Base-by-base conservation (phyloP, 1,139 yeast genomes). In the Hansenula lynferdii region DNA sequence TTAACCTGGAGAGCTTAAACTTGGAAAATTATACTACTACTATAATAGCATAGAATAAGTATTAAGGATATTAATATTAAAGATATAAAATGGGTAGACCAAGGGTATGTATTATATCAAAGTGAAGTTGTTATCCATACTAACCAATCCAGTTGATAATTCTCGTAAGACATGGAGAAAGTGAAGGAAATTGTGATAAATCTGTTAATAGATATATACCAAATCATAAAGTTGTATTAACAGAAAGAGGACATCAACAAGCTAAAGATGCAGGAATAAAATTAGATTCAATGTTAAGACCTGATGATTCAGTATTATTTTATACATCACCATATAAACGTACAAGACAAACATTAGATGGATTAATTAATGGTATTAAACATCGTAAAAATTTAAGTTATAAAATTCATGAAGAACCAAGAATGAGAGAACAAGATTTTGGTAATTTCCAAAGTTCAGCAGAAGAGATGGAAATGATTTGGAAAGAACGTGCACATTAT, bases 391-490 rank as follows among this genome's bases (percentile, higher is more conserved):
- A 70, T 28, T 67, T 77, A 1, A 56, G 66, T 3, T 79, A 77
- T 50, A 62, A 68, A 32, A 75, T 85, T 9, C 71, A 76, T 48
- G 96, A 89, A 56, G 97, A 89, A 53, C 95, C 96, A 5, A 64
- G 96, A 38, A 77, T 89, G 76, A 69, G 97, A 48, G 97, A 89
- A 57, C 97, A 89, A 59, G 97, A 89, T 60, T 89, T 89, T 57
- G 97, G 97, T 18, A 89, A 89, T 57, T 87, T 86, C 60, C 97
- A 89, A 62, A 75, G 82, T 41, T 76, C 83, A 29, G 73, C 82
- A 4, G 81, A 73, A 40, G 89, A 82, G 47, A 86, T 89, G 94
- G 80, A 79, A 50, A 65, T 67, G 49, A 79, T 85, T 26, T 83
- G 94, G 87, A 71, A 72, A 39, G 94, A 85, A 51, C 64, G 97